Evolutionary conservation across 768 basidiomycete genomes (phyloP).

Genomic region (Tubosaeta brunneosetosa): DNA sequence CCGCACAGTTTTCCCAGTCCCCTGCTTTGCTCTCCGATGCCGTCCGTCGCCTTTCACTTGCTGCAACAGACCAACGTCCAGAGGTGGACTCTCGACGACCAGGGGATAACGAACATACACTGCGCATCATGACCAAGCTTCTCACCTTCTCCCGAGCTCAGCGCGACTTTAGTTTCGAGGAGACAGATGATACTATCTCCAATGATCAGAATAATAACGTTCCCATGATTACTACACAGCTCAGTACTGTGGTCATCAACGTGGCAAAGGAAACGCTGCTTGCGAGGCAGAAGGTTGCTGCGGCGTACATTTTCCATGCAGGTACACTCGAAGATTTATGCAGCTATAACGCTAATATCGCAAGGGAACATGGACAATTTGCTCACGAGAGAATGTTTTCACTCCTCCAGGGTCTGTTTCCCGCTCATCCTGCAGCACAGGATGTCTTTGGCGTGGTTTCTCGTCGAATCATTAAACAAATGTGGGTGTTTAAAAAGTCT

Average conservation of each 20-base stretch:
- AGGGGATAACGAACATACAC: slow-evolving; percentile 53
- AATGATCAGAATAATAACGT: slow-evolving; percentile 17
- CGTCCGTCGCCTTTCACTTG: slow-evolving; percentile 57
- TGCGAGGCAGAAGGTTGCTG: slow-evolving; percentile 52
- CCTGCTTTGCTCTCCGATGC: slow-evolving; percentile 72
- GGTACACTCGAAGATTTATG: slow-evolving; percentile 46
- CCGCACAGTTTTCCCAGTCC: slow-evolving; percentile 48
- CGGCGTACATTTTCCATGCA: slow-evolving; percentile 54
- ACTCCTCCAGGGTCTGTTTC: slow-evolving; percentile 49
- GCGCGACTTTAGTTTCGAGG: slow-evolving; percentile 38
- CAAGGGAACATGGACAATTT: slow-evolving; percentile 53
- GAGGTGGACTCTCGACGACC: slow-evolving; percentile 40
- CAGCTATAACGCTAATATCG: slow-evolving; percentile 54
- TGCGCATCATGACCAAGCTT: slow-evolving; percentile 76
- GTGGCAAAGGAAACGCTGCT: slow-evolving; percentile 45
- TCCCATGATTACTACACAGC: slow-evolving; percentile 33
- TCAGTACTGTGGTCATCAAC: slow-evolving; percentile 59
- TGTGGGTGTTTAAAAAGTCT: slow-evolving; percentile 40
- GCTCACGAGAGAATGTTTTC: slow-evolving; percentile 70
- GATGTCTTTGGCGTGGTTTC: slow-evolving; percentile 20
- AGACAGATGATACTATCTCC: slow-evolving; percentile 29
- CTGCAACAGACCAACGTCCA: slow-evolving; percentile 51
- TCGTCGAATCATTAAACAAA: slow-evolving; percentile 39
- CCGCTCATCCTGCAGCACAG: slow-evolving; percentile 21
- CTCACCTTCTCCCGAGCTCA: slow-evolving; percentile 50